These are phyloP conservation scores for Yamadazyma sp. DNA, from an alignment of 805 yeast species.

Conservation along the genomic window DNA sequence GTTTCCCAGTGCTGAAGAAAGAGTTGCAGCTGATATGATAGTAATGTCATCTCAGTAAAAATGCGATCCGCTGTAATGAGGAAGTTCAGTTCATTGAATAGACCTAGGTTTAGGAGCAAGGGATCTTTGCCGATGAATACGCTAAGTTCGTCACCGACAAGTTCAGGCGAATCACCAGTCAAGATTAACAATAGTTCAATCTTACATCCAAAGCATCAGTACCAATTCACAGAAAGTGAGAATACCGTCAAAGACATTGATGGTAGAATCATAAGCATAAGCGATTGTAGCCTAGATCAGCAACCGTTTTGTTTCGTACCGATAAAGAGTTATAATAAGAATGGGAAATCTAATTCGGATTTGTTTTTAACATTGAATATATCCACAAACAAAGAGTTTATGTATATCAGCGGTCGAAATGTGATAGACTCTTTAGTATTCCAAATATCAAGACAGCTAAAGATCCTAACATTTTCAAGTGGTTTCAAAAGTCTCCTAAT, in stretches of 20 bases:
- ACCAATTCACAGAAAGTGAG: background rate
- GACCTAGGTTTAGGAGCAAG: background rate
- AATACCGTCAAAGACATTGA: constrained; percentile 5
- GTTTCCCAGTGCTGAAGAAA: no score
- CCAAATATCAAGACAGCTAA: constrained; percentile 5
- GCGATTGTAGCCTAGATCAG: constrained; percentile 1
- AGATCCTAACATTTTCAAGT: background rate
- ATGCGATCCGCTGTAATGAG: background rate
- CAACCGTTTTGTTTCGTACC: background rate
- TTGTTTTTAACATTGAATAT: constrained; percentile 2
- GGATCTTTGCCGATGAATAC: background rate
- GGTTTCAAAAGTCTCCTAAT: background rate
- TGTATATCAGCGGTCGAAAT: constrained; percentile 2
- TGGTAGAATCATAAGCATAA: constrained; percentile 4
- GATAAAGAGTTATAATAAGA: constrained; percentile 1
- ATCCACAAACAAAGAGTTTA: constrained; percentile 3
- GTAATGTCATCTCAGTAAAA: no score
- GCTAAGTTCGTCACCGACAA: background rate
- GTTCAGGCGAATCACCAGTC: background rate
- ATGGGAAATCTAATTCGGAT: constrained; percentile 1
- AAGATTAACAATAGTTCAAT: background rate
- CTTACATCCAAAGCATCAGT: constrained; percentile 1
- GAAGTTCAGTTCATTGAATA: background rate
- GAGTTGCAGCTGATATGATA: no score
- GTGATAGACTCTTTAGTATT: constrained; percentile 5